These are phyloP conservation scores for Elsinoe fawcettii DNA, from an alignment of 2,329 filamentous ascomycete species.

Conservation along the genomic window DNA sequence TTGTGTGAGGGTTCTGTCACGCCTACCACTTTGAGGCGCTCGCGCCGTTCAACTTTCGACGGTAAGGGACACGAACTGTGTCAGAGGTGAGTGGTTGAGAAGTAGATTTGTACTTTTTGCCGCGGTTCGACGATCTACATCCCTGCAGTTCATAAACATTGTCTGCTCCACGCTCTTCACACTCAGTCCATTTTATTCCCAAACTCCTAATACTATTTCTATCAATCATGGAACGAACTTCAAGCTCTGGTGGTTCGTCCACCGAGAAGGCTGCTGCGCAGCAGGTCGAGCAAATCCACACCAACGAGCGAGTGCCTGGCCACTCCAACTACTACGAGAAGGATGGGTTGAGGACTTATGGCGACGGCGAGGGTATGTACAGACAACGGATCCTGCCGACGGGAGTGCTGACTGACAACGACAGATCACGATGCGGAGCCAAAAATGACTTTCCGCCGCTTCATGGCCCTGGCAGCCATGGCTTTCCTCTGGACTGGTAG, in stretches of 20 bases:
- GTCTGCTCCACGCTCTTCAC: background rate
- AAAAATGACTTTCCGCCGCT: conserved; percentile 41
- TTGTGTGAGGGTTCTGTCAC: background rate
- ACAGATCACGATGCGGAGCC: conserved; percentile 33
- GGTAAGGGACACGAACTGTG: conserved; percentile 1
- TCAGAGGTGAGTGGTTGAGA: background rate
- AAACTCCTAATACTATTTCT: background rate
- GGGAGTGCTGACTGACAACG: background rate
- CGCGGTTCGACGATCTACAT: background rate
- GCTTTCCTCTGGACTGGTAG: conserved; percentile 54
- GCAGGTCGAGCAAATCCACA: conserved; percentile 31
- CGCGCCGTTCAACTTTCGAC: background rate
- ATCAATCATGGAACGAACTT: conserved; percentile 6
- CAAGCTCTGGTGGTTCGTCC: conserved; percentile 7
- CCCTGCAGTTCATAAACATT: conserved; percentile 3
- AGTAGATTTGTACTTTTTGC: conserved; percentile 1
- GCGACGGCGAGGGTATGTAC: conserved; percentile 34
- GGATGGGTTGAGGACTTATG: conserved; percentile 38
- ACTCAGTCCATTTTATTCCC: background rate
- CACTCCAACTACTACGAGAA: conserved; percentile 42
- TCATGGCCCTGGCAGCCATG: conserved; percentile 51
- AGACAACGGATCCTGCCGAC: background rate
- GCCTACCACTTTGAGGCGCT: conserved; percentile 1
- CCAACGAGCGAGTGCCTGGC: conserved; percentile 31
- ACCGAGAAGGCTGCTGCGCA: conserved; percentile 14